Conservation (phyloP, 306 rosid species). For the Leucaena leucocephala region DNA sequence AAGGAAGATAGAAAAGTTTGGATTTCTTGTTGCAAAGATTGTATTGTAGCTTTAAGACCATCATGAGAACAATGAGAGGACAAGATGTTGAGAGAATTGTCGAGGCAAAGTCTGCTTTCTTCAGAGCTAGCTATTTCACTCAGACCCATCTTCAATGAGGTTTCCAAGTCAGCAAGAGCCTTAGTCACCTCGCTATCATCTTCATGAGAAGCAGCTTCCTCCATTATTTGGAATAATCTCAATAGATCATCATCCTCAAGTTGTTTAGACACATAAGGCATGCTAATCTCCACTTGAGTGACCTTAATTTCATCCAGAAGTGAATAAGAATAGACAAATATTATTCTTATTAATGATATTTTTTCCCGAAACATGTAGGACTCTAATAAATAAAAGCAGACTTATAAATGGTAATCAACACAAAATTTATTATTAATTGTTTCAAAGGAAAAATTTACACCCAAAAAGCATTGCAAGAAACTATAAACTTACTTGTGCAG, state of each 20-base stretch:
- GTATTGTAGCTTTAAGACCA: background rate
- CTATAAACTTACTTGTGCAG: background rate
- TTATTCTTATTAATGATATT: background rate
- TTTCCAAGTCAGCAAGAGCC: background rate
- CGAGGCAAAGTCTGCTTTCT: background rate
- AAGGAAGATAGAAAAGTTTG: background rate
- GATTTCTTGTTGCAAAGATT: background rate
- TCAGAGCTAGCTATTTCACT: background rate
- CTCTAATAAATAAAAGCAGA: too few species aligned
- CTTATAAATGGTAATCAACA: too few species aligned
- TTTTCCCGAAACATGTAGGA: too few species aligned
- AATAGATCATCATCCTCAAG: conserved; percentile 12
- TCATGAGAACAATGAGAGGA: background rate
- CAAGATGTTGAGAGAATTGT: background rate
- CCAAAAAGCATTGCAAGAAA: background rate
- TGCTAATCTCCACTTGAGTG: conserved; percentile 4
- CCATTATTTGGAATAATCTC: conserved; percentile 2
- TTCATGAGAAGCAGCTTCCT: background rate
- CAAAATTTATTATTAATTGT: background rate
- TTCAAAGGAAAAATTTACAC: too few species aligned
- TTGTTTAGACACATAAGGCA: background rate
- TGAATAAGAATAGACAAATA: background rate
- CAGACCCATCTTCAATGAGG: background rate
- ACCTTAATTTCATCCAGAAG: background rate
- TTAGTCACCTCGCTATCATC: background rate